Base-by-base conservation (phyloP, 768 basidiomycete genomes). In the Mycena leptocephala region DNA sequence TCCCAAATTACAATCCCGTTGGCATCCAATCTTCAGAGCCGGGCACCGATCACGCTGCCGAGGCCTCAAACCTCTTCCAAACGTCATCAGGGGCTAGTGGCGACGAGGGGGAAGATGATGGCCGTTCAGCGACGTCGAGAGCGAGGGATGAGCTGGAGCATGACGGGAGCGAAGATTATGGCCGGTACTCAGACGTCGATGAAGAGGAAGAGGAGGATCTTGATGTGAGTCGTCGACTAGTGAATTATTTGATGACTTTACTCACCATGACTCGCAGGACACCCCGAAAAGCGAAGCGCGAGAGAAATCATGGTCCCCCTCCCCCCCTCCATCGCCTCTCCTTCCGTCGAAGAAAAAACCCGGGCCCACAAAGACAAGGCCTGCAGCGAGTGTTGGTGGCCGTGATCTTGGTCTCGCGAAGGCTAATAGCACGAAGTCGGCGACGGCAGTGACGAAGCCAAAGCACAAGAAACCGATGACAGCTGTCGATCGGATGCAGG, bases 401-500 rank as follows among this genome's bases (percentile, higher is more conserved):
- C 61, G 61, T 32, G 61, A 63, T 43, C 61, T 37, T 63, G 61
- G 61, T 26, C 32, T 33, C 22, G 61, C 61, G 8, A 63, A 63
- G 37, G 30, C 56, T 33, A 58, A 33, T 14, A 24, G 10, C 56
- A 5, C 22, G 8, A 26, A 14, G 13, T 32, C 41, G 18, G 3
- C 41, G 6, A 24, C 24, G 1, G 46, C 46, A 10, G n/a, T 43
- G 4, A 62, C 61, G 18, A 43, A 43, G 16, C 43, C 43, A 20
- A 43, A 43, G 43, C 43, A 6, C 41, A 71, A 62, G 46, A 62
- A 28, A 43, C 69, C 69, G 18, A 28, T 32, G 32, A 71, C 46
- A 20, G 70, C 59, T 5, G 2, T 71, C 8, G 59, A 71, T 37
- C 70, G 43, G 22, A n/a, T 71, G 70, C 61, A 62, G 18, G 46